Conservation (phyloP, 1,284 basidiomycete genomes). For the Prillingera fragicola region DNA sequence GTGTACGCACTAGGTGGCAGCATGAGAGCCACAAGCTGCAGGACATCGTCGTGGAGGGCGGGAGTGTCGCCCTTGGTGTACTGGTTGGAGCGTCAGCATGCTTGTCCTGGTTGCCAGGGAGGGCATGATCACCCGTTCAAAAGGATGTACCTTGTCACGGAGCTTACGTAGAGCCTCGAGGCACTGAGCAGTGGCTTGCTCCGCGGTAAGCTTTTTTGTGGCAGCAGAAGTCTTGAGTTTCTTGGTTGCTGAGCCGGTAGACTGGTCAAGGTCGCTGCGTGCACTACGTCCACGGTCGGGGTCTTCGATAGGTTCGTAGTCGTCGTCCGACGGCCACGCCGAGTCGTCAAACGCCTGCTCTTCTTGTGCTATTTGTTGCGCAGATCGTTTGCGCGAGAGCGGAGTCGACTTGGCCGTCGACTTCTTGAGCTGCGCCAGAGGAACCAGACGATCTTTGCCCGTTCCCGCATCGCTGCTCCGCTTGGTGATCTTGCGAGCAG, state of each 20-base stretch:
- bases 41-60: constrained; percentile 24
- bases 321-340: constrained; percentile 39
- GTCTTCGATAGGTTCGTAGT: constrained; percentile 11
- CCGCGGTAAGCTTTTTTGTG: background rate
- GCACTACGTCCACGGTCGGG: constrained; percentile 85
- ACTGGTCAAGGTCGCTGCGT: constrained; percentile 59
- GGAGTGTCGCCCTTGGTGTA: constrained; percentile 19
- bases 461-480: background rate
- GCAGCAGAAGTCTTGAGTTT: background rate
- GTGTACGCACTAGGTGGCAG: constrained; percentile 36
- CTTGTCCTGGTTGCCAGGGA: no score
- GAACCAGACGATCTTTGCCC: constrained; percentile 18
- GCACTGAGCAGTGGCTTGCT: constrained; percentile 1
- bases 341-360: constrained; percentile 36
- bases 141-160: constrained; percentile 6
- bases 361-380: constrained; percentile 27
- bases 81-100: background rate
- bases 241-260: background rate
- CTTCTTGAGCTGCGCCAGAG: constrained; percentile 16
- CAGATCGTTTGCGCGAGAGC: constrained; percentile 27
- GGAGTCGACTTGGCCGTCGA: constrained; percentile 10
- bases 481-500: constrained; percentile 13
- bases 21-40: constrained; percentile 39
- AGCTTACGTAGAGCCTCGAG: constrained; percentile 2
- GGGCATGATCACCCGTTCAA: constrained; percentile 13